phyloP scores from a whole-genome alignment of 2,329 filamentous ascomycete species.

The Penicillium janthinellum region DNA sequence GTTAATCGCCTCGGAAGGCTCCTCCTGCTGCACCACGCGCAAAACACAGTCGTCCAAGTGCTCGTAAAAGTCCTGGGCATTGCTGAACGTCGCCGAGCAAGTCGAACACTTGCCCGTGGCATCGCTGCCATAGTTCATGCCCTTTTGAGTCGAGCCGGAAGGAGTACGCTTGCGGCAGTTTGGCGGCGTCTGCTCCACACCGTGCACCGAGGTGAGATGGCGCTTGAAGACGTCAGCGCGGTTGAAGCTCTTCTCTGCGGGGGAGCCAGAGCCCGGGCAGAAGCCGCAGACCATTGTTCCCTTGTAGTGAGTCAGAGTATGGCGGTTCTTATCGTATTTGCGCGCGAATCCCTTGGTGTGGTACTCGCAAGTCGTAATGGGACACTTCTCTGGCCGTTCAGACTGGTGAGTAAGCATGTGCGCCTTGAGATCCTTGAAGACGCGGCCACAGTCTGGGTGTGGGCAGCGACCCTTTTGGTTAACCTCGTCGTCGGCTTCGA shows the following conservation, averaged over 20 bases:
- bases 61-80: slow-evolving; percentile 95
- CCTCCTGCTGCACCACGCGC: slow-evolving; percentile 62
- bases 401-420: slow-evolving; percentile 94
- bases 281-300: slow-evolving; percentile 97
- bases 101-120: slow-evolving; percentile 89
- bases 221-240: slow-evolving; percentile 94
- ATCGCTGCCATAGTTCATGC: slow-evolving; percentile 71
- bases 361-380: slow-evolving; percentile 89
- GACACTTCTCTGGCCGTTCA: slow-evolving; percentile 91
- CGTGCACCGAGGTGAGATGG: slow-evolving; percentile 85
- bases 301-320: slow-evolving; percentile 94
- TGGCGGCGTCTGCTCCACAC: slow-evolving; percentile 87
- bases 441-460: slow-evolving; percentile 78
- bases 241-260: slow-evolving; percentile 93
- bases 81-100: slow-evolving; percentile 79
- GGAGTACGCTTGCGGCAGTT: slow-evolving; percentile 80
- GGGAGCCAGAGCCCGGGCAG: slow-evolving; percentile 83
- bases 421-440: slow-evolving; percentile 89
- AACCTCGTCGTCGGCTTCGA: slow-evolving; percentile 64
- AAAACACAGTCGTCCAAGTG: slow-evolving; percentile 77
- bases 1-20: slow-evolving; percentile 61
- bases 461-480: slow-evolving; percentile 72
- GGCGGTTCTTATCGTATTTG: slow-evolving; percentile 95
- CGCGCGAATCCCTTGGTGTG: slow-evolving; percentile 88
- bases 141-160: slow-evolving; percentile 58